These are phyloP conservation scores for Trametes pubescens DNA, from an alignment of 1,284 basidiomycete species.

Conservation along the genomic window DNA sequence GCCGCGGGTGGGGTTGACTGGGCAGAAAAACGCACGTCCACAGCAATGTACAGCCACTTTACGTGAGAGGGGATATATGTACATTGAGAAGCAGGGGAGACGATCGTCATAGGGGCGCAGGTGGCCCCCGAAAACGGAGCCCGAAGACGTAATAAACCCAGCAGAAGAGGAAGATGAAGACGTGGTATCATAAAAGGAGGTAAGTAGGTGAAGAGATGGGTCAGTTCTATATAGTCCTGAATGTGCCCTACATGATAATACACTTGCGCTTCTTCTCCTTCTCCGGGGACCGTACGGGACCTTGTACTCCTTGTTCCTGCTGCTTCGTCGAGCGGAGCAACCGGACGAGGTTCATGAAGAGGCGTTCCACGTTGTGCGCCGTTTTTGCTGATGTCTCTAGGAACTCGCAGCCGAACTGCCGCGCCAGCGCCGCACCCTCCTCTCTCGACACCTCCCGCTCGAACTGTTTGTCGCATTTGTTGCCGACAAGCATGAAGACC, in stretches of 20 bases:
- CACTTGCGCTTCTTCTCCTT: slow-evolving; percentile 60
- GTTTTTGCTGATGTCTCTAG: slow-evolving; percentile 98
- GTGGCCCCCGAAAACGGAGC: slow-evolving; percentile 38
- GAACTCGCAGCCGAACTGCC: slow-evolving; percentile 92
- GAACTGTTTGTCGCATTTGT: slow-evolving; percentile 89
- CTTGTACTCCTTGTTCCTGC: slow-evolving; percentile 44
- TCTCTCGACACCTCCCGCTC: slow-evolving; percentile 89
- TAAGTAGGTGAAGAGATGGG: slow-evolving; percentile 54
- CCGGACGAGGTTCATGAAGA: slow-evolving; percentile 92
- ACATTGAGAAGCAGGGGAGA: slow-evolving; percentile 41
- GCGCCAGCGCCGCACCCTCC: slow-evolving; percentile 88
- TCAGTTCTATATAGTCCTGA: slow-evolving; percentile 72
- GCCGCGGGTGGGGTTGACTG: slow-evolving; percentile 10
- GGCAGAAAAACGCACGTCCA: slow-evolving; percentile 28
- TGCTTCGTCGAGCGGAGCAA: slow-evolving; percentile 79
- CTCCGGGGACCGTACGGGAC: slow-evolving; percentile 44
- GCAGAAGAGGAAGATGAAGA: slow-evolving; percentile 49
- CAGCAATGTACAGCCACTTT: slow-evolving; percentile 39
- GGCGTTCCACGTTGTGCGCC: slow-evolving; percentile 92
- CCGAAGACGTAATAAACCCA: slow-evolving; percentile 43
- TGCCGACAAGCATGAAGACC: slow-evolving; percentile 90
- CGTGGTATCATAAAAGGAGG: slow-evolving; percentile 79
- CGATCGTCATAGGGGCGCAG: slow-evolving; percentile 33
- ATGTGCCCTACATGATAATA: slow-evolving; percentile 79
- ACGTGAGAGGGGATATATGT: slow-evolving; percentile 43